These are phyloP conservation scores for Rhynchospora pubera DNA, from an alignment of 176 grass and related monocot genomes.

Conservation along the genomic window DNA sequence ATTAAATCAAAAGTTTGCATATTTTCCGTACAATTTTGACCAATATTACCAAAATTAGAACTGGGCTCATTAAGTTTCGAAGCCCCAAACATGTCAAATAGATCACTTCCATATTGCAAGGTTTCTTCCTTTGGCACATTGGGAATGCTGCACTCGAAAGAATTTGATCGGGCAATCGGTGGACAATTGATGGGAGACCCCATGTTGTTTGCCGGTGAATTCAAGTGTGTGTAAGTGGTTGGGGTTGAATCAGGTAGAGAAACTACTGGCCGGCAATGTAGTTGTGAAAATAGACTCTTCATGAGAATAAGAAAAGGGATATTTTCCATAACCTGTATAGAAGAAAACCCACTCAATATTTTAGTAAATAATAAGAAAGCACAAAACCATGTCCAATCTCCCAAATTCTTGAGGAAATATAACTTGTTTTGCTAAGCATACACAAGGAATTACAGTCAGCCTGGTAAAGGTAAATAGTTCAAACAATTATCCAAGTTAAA, in stretches of 20 bases:
- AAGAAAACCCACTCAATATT: neutral
- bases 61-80: neutral
- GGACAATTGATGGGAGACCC: neutral
- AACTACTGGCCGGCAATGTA: slow-evolving; percentile 21
- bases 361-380: neutral
- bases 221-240: neutral
- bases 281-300: slow-evolving; percentile 32
- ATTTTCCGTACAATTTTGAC: neutral
- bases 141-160: slow-evolving; percentile 12
- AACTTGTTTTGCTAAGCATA: neutral
- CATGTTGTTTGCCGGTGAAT: neutral
- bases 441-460: neutral
- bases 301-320: slow-evolving; percentile 51
- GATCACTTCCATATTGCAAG: slow-evolving; percentile 29
- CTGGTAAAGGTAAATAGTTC: neutral
- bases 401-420: neutral
- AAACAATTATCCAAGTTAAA: neutral
- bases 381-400: neutral
- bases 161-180: neutral
- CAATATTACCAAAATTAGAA: neutral
- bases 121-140: slow-evolving; percentile 23
- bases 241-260: slow-evolving; percentile 36
- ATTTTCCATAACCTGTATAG: slow-evolving; percentile 66
- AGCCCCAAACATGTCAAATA: slow-evolving; percentile 38
- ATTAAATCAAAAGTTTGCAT: slow-evolving; percentile 10